Conservation (phyloP, 306 rosid species). For the Mimosa bimucronata region DNA sequence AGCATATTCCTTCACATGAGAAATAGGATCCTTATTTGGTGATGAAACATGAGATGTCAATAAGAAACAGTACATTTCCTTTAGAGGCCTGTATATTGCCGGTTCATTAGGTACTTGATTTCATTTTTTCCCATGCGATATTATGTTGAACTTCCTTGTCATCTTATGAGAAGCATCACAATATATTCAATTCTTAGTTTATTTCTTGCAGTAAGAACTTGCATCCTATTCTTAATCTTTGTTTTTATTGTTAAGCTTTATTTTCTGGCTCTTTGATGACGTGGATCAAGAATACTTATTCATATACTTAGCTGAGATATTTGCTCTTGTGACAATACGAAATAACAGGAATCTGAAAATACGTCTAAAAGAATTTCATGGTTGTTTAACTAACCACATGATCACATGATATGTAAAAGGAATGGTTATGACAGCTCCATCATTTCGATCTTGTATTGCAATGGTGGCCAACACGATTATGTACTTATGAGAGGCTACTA, state of each 20-base stretch:
- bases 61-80: conserved; percentile 13
- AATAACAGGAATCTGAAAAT: neutral
- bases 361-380: neutral
- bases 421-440: neutral
- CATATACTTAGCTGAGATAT: neutral
- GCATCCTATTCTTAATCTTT: neutral
- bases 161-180: conserved; percentile 15
- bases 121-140: neutral
- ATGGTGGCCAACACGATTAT: neutral
- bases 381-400: neutral
- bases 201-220: conserved; percentile 17
- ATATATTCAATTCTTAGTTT: conserved; percentile 23
- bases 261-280: neutral
- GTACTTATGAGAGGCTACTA: neutral
- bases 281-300: neutral
- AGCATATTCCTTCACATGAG: conserved; percentile 31
- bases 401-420: neutral
- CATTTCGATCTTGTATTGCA: neutral
- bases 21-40: conserved; percentile 41
- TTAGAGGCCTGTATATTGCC: conserved; percentile 26
- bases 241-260: neutral
- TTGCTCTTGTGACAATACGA: neutral
- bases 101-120: conserved; percentile 15
- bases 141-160: conserved; percentile 1
- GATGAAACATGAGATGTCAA: conserved; percentile 27